These are phyloP conservation scores for Epichloe aotearoae DNA, from an alignment of 2,329 filamentous ascomycete species.

Conservation along the genomic window DNA sequence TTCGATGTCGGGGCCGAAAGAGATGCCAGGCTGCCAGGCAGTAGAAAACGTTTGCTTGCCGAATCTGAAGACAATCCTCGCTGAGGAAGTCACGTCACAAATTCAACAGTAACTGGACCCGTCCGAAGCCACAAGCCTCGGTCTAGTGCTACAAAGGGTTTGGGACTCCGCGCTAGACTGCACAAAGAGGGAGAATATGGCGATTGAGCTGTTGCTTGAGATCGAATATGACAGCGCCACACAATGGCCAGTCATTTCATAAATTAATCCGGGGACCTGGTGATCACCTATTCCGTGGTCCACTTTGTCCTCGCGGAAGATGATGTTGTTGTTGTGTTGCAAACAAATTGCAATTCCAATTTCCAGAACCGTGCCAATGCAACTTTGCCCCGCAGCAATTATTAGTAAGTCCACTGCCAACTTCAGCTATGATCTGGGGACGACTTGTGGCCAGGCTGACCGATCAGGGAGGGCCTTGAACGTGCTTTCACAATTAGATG, in stretches of 20 bases:
- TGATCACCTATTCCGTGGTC: not conserved
- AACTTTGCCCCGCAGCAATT: constrained; percentile 3
- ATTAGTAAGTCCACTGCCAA: constrained; percentile 1
- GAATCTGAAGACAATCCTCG: too few relatives aligned
- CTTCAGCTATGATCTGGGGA: constrained; percentile 19
- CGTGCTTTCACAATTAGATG: constrained; percentile 6
- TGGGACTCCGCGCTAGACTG: not conserved
- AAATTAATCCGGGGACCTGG: not conserved
- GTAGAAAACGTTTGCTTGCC: too few relatives aligned
- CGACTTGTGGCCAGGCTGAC: constrained; percentile 15
- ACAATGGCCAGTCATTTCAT: not conserved
- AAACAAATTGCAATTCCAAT: not conserved
- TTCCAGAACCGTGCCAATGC: constrained; percentile 20
- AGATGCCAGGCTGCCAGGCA: too few relatives aligned
- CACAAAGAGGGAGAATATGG: not conserved
- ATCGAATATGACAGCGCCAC: not conserved
- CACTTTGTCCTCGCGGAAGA: not conserved
- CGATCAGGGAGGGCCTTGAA: constrained; percentile 6
- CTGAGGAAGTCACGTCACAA: too few relatives aligned
- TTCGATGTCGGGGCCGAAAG: too few relatives aligned
- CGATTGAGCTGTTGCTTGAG: not conserved
- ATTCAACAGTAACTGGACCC: too few relatives aligned
- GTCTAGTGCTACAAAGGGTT: too few relatives aligned
- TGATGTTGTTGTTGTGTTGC: not conserved
- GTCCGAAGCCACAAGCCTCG: too few relatives aligned